Evolutionary conservation across 257 asterid species (phyloP).

Genomic region (Oldenlandia corymbosa): DNA sequence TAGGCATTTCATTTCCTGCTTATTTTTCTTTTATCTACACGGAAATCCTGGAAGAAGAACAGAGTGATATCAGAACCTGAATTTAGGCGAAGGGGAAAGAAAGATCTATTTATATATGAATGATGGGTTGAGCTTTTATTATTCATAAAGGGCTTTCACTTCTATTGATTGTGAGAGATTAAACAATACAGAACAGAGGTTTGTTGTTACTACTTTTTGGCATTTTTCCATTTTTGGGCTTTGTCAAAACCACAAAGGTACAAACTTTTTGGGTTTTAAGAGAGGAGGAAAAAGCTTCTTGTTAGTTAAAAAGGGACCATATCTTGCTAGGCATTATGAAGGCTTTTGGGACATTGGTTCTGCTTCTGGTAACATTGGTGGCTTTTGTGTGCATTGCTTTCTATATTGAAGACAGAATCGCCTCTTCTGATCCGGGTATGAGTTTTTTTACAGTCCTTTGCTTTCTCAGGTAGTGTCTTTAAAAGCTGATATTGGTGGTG

Average conservation of each 20-base stretch:
- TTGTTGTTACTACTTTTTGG: not conserved
- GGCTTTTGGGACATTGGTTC: conserved; percentile 36
- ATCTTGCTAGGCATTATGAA: conserved; percentile 35
- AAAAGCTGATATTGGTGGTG: not conserved
- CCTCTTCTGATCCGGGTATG: conserved; percentile 32
- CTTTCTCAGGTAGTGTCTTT: not conserved
- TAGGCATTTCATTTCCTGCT: conserved; percentile 16
- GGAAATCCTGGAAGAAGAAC: conserved; percentile 32
- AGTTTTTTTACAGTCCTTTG: not conserved
- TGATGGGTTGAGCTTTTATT: conserved; percentile 25
- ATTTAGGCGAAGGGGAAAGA: conserved; percentile 16
- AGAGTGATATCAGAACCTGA: conserved; percentile 8
- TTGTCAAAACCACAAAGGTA: not conserved
- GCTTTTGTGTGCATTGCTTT: conserved; percentile 30
- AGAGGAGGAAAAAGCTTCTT: not conserved
- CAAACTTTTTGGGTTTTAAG: not conserved
- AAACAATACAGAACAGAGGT: conserved; percentile 2
- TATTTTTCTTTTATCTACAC: conserved; percentile 30
- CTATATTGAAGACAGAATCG: conserved; percentile 21
- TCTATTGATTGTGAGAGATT: not conserved
- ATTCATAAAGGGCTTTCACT: conserved; percentile 9
- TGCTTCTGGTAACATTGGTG: conserved; percentile 31
- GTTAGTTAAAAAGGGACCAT: not conserved
- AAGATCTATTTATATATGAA: conserved; percentile 3
- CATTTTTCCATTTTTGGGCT: not conserved